Conservation (phyloP, 805 yeast species). For the Metschnikowia matae region DNA sequence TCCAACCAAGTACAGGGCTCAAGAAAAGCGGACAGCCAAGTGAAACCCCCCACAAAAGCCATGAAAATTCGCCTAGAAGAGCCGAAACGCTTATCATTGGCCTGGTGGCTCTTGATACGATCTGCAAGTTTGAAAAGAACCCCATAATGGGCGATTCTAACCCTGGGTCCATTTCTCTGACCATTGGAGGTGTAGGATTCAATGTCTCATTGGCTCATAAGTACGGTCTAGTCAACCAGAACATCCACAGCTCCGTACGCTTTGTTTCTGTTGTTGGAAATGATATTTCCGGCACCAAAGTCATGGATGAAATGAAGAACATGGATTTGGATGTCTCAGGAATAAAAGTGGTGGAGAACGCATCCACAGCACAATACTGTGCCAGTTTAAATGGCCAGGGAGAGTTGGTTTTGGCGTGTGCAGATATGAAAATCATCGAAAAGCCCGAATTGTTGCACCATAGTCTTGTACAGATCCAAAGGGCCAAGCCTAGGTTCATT, state of each 20-base stretch:
- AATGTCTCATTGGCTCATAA: slow-evolving; percentile 68
- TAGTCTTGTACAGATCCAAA: slow-evolving; percentile 31
- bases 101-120: slow-evolving; percentile 70
- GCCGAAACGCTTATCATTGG: slow-evolving; percentile 55
- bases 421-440: slow-evolving; percentile 77
- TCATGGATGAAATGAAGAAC: slow-evolving; percentile 27
- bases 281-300: slow-evolving; percentile 49
- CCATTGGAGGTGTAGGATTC: slow-evolving; percentile 82
- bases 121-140: slow-evolving; percentile 41
- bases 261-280: slow-evolving; percentile 59
- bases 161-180: slow-evolving; percentile 55
- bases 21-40: background rate
- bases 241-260: slow-evolving; percentile 20
- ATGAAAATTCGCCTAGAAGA: background rate
- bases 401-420: slow-evolving; percentile 67
- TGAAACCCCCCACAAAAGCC: background rate
- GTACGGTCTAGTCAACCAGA: slow-evolving; percentile 20
- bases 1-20: slow-evolving; percentile 2
- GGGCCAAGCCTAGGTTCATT: slow-evolving; percentile 45
- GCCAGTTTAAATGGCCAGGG: slow-evolving; percentile 65
- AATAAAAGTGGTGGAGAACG: slow-evolving; percentile 22
- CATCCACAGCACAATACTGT: slow-evolving; percentile 64
- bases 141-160: slow-evolving; percentile 57
- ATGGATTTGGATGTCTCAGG: slow-evolving; percentile 37
- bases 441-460: slow-evolving; percentile 37